Evolutionary conservation across 2,329 filamentous ascomycete genomes (phyloP).

Genomic region (Aspergillus jensenii): DNA sequence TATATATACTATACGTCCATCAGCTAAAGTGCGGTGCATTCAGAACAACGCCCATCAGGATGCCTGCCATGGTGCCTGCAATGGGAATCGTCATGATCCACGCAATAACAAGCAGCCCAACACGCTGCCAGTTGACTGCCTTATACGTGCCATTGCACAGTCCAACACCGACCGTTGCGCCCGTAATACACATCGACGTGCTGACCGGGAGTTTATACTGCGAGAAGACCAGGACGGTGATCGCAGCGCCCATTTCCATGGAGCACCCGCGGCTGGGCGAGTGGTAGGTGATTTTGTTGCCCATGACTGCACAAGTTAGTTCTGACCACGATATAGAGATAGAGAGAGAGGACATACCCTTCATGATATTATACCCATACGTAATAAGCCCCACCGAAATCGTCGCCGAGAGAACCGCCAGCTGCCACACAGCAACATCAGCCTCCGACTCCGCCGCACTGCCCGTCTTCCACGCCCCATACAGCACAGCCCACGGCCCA

Average conservation of each 20-base stretch:
- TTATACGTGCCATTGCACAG: constrained; percentile 71
- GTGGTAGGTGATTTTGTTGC: constrained; percentile 76
- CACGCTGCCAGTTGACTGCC: constrained; percentile 75
- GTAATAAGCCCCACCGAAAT: constrained; percentile 69
- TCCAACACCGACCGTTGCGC: constrained; percentile 74
- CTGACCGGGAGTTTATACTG: constrained; percentile 74
- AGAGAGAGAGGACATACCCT: constrained; percentile 52
- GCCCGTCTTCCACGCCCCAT: constrained; percentile 66
- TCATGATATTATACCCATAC: constrained; percentile 84
- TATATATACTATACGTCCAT: too few species aligned
- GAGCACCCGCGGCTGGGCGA: constrained; percentile 60
- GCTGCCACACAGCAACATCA: constrained; percentile 71
- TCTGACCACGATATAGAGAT: neutral
- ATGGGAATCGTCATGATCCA: constrained; percentile 68
- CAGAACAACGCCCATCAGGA: constrained; percentile 54
- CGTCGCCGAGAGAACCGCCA: constrained; percentile 64
- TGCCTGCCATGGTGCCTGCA: constrained; percentile 57
- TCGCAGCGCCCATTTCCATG: constrained; percentile 78
- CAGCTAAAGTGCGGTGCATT: constrained; percentile 59
- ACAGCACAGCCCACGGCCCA: constrained; percentile 69
- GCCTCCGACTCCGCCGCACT: constrained; percentile 61
- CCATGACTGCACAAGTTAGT: constrained; percentile 61
- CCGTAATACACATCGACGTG: constrained; percentile 77
- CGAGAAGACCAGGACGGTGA: constrained; percentile 74
- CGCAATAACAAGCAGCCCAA: constrained; percentile 64